A percentile compares a stretch with the other conserved stretches of the same genome.
Conservation (phyloP, 192 early-diverging fungal genomes). For the Backusella morwellensis region DNA sequence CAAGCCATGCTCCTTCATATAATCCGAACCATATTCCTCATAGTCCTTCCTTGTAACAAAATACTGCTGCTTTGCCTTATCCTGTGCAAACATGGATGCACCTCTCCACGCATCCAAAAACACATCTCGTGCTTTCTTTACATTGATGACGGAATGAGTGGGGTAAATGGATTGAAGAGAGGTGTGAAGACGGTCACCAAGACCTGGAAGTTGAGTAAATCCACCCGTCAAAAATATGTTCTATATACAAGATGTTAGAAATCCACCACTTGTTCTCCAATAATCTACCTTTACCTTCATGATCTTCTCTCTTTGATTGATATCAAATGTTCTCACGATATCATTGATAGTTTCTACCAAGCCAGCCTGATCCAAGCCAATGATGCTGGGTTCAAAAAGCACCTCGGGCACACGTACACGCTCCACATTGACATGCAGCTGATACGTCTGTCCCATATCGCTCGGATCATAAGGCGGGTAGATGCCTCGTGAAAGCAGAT, state of each 20-base stretch:
- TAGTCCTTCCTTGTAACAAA: slow-evolving; percentile 73
- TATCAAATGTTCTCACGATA: slow-evolving; percentile 58
- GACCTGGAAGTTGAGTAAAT: slow-evolving; percentile 59
- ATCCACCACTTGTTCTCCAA: background rate
- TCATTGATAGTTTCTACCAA: slow-evolving; percentile 75
- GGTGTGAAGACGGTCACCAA: slow-evolving; percentile 60
- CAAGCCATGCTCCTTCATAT: slow-evolving; percentile 80
- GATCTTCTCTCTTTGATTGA: slow-evolving; percentile 39
- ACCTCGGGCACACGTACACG: slow-evolving; percentile 85
- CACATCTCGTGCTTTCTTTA: slow-evolving; percentile 67
- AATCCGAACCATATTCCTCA: slow-evolving; percentile 80
- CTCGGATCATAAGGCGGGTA: slow-evolving; percentile 57
- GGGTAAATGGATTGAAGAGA: slow-evolving; percentile 68
- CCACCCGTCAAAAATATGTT: slow-evolving; percentile 83
- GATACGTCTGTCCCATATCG: slow-evolving; percentile 67
- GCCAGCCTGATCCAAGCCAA: slow-evolving; percentile 88
- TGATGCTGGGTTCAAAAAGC: slow-evolving; percentile 84
- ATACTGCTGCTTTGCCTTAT: slow-evolving; percentile 35
- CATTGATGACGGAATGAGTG: slow-evolving; percentile 45
- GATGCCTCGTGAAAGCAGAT: slow-evolving; percentile 66
- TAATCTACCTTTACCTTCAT: slow-evolving; percentile 42
- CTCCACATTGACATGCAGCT: slow-evolving; percentile 91
- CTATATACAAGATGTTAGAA: slow-evolving; percentile 19
- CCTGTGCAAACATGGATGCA: slow-evolving; percentile 68
- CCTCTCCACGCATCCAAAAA: slow-evolving; percentile 84